Evolutionary conservation across 495 filamentous ascomycete genomes (phyloP), one percentile per base, ranked within the genome.

Genomic region (Penicillium lividum): DNA sequence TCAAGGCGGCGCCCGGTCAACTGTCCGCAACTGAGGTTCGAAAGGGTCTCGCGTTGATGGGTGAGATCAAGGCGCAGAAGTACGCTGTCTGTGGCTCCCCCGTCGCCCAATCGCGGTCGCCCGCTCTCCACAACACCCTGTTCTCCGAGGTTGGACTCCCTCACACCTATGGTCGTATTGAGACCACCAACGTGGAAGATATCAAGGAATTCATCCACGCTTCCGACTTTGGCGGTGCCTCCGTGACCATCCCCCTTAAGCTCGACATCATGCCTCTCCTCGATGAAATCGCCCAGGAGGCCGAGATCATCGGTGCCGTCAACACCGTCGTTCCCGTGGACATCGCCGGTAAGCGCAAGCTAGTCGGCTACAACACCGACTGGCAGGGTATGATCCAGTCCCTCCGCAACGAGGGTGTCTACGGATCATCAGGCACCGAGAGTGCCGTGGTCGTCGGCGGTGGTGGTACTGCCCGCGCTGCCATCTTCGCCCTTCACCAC

Each of bases 191-290:
- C n/a, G 82, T 76, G 13, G 69, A 78, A 47, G 85, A 90, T 29
- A 76, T 95, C 10, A 77, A 79, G 68, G 77, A 83, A 5, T 75
- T 93, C 50, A 87, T 99, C 50, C 82, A 82, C 22, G 74, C 84
- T 3, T 76, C 86, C 0, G 77, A 89, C 58, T 98, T 99, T 64
- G 94, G 95, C 18, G 94, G 94, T 45, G 92, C 90, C 0, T 96
- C 91, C 1, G 92, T 98, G 45, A 99, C 94, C 0, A 98, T 98
- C 43, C 94, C 94, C 2, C 81, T 98, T 50, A 99, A 99, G 75
- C 77, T 95, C 9, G 89, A 93, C 70, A 86, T 97, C 54, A 90
- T 94, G 75, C 81, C 85, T 0, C 74, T 92, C 11, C 78, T 98
- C 25, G 93, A 98, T 67, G 83, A 88, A 53, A 77, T 97, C 50